Conservation (phyloP, 2,329 filamentous ascomycete species). For the Trichoderma cornu-damae region DNA sequence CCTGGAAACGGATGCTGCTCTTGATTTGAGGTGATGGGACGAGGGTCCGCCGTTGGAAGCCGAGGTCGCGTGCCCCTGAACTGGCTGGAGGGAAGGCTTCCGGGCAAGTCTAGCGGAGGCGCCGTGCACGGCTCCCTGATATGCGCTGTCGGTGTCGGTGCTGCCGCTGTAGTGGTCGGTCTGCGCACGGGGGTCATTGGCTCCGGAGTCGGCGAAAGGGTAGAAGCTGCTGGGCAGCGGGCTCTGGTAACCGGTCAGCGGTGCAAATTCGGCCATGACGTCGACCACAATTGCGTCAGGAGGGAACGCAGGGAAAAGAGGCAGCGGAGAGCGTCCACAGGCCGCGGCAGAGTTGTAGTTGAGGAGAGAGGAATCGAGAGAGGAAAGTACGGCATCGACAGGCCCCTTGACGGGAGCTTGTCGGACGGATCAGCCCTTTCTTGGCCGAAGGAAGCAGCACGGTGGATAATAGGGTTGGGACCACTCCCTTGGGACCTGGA, state of each 20-base stretch:
- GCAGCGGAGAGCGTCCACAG: not conserved
- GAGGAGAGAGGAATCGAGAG: not conserved
- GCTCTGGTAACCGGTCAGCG: conserved; percentile 33
- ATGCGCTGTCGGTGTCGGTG: conserved; percentile 45
- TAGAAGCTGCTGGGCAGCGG: conserved; percentile 30
- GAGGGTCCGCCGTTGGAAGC: not conserved
- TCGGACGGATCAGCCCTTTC: conserved; percentile 13
- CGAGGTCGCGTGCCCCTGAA: conserved; percentile 14
- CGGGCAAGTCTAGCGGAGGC: conserved; percentile 40
- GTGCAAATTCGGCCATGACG: conserved; percentile 28
- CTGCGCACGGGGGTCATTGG: conserved; percentile 35
- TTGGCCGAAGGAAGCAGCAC: not conserved
- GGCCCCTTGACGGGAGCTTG: not conserved
- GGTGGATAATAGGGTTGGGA: conserved; percentile 1
- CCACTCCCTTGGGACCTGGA: conserved; percentile 14
- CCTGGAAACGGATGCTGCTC: conserved; percentile 21
- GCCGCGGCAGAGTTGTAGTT: no score
- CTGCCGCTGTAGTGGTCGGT: conserved; percentile 34
- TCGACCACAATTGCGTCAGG: conserved; percentile 14
- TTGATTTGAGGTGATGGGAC: conserved; percentile 10
- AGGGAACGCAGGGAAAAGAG: conserved; percentile 1
- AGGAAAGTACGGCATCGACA: not conserved
- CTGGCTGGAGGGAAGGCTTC: conserved; percentile 35
- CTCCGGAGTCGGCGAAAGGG: conserved; percentile 42
- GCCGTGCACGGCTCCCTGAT: conserved; percentile 47